Percentiles rank a stretch among this genome's conserved stretches.
These are phyloP conservation scores for Aureoboletus auriporus DNA, from an alignment of 768 basidiomycete genomes.

Conservation along the genomic window DNA sequence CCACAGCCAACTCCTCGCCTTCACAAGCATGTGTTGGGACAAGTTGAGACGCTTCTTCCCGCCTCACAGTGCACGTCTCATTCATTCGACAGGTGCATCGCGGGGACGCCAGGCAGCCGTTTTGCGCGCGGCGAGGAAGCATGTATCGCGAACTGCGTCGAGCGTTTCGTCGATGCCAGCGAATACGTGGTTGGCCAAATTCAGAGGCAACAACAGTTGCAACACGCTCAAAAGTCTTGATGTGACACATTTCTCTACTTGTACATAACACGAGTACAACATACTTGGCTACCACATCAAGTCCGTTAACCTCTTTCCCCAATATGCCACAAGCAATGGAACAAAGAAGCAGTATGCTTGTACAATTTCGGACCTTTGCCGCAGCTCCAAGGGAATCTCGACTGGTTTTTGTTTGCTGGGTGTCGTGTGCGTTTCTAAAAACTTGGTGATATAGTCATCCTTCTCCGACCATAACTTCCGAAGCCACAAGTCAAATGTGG, in stretches of 20 bases:
- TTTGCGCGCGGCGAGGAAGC: slow-evolving; percentile 78
- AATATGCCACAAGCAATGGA: slow-evolving; percentile 49
- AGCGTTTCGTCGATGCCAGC: slow-evolving; percentile 85
- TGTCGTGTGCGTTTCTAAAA: slow-evolving; percentile 51
- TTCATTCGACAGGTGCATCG: slow-evolving; percentile 60
- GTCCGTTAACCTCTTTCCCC: slow-evolving; percentile 39
- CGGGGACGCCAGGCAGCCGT: slow-evolving; percentile 68
- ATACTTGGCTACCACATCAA: slow-evolving; percentile 14
- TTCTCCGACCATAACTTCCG: slow-evolving; percentile 80
- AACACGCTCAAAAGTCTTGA: slow-evolving; percentile 28
- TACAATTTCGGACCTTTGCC: slow-evolving; percentile 49
- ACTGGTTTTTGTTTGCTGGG: slow-evolving; percentile 30
- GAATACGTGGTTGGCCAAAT: slow-evolving; percentile 75
- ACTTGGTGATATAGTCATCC: slow-evolving; percentile 71
- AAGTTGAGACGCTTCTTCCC: slow-evolving; percentile 52
- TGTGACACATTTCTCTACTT: background rate
- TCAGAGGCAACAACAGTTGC: slow-evolving; percentile 47
- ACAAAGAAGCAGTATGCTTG: slow-evolving; percentile 71
- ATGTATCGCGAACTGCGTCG: slow-evolving; percentile 88
- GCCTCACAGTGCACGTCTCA: slow-evolving; percentile 1
- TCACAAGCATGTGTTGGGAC: slow-evolving; percentile 89
- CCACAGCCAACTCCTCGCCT: slow-evolving; percentile 64
- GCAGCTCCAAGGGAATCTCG: slow-evolving; percentile 59
- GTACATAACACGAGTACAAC: slow-evolving; percentile 9
- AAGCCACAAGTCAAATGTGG: slow-evolving; percentile 79